Percentiles rank a stretch among this genome's conserved stretches.
Evolutionary conservation across 805 yeast genomes (phyloP).

Genomic region (Brettanomyces naardenensis): DNA sequence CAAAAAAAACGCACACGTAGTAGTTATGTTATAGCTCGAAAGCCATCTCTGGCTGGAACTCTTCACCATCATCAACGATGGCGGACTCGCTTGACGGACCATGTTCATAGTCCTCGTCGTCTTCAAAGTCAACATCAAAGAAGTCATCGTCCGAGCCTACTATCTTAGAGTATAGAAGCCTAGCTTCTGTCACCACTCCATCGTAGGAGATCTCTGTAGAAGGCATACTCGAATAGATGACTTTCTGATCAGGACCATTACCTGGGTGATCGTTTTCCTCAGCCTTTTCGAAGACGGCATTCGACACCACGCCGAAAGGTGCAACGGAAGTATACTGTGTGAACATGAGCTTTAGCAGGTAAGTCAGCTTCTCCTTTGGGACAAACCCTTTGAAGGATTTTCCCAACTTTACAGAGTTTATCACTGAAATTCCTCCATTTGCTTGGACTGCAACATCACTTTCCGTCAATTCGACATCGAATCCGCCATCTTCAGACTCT

Average conservation of each 20-base stretch:
- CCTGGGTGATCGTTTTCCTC: conserved; percentile 5
- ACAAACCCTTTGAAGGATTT: conserved; percentile 78
- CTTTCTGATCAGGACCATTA: conserved; percentile 39
- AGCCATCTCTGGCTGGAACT: conserved; percentile 30
- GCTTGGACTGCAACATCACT: conserved; percentile 46
- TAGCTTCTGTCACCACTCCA: conserved; percentile 80
- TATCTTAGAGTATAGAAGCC: conserved; percentile 60
- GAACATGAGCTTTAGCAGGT: conserved; percentile 52
- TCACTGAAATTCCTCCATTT: conserved; percentile 54
- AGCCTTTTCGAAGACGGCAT: conserved; percentile 30
- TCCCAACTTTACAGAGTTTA: conserved; percentile 79
- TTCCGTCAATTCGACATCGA: conserved; percentile 44
- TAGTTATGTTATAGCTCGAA: conserved; percentile 25
- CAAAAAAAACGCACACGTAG: too few species aligned
- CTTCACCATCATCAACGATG: conserved; percentile 29
- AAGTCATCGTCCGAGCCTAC: conserved; percentile 95
- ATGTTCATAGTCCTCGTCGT: conserved; percentile 46
- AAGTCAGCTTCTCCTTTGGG: conserved; percentile 65
- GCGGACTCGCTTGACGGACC: conserved; percentile 22
- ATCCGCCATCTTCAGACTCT: conserved; percentile 58
- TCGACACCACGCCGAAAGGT: conserved; percentile 44
- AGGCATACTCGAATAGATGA: conserved; percentile 54
- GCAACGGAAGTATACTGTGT: conserved; percentile 51
- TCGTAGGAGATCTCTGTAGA: conserved; percentile 85
- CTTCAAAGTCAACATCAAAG: conserved; percentile 94